A percentile compares a stretch with the other conserved stretches of the same genome.
These are phyloP conservation scores for Davidsoniella eucalypti DNA, from an alignment of 2,329 filamentous ascomycete species.

Conservation along the genomic window DNA sequence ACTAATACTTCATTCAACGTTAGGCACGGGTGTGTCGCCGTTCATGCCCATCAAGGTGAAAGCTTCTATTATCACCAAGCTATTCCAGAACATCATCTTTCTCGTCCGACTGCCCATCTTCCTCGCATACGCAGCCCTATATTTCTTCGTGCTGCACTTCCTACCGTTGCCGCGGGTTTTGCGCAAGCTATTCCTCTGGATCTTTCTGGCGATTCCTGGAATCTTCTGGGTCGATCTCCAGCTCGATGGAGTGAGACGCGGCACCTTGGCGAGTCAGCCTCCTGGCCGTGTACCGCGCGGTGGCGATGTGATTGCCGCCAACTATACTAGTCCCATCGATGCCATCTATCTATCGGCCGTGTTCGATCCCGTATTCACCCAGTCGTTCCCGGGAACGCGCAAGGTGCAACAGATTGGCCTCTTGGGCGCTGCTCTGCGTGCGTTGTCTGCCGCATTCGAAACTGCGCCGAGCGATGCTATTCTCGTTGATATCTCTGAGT, in stretches of 20 bases:
- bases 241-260: constrained; percentile 88
- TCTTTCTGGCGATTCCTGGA: constrained; percentile 70
- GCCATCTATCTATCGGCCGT: constrained; percentile 86
- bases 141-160: constrained; percentile 71
- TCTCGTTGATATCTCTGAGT: constrained; percentile 43
- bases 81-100: constrained; percentile 59
- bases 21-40: constrained; percentile 81
- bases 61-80: constrained; percentile 42
- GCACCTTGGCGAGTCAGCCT: constrained; percentile 63
- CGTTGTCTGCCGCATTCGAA: constrained; percentile 44
- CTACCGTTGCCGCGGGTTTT: constrained; percentile 46
- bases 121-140: constrained; percentile 46
- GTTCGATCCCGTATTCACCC: constrained; percentile 88
- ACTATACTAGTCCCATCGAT: constrained; percentile 85
- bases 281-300: constrained; percentile 59
- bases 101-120: constrained; percentile 66
- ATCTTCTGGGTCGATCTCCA: constrained; percentile 99
- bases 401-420: constrained; percentile 65
- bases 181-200: constrained; percentile 78
- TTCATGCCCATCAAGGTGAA: constrained; percentile 65
- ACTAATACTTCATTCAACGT: constrained; percentile 23
- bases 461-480: constrained; percentile 28
- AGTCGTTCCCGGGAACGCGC: constrained; percentile 59
- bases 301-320: constrained; percentile 71
- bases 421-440: constrained; percentile 54